These are phyloP conservation scores for Stagonosporopsis cucurbitacearum DNA, from an alignment of 2,329 filamentous ascomycete species.

Conservation along the genomic window DNA sequence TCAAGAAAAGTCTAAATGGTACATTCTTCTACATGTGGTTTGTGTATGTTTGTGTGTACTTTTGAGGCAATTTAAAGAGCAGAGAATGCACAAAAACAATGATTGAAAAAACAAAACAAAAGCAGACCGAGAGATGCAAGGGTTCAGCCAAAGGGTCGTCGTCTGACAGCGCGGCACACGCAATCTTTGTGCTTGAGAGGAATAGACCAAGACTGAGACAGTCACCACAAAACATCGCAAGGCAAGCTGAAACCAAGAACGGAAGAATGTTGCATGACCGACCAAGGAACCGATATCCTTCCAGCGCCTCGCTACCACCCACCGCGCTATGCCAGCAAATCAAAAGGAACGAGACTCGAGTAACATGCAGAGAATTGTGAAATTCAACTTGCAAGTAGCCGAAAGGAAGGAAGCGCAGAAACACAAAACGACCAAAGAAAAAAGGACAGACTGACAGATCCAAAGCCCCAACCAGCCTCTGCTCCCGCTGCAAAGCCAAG, in stretches of 20 bases:
- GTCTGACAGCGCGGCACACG: neutral
- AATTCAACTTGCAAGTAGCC: constrained; percentile 10
- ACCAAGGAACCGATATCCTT: constrained; percentile 20
- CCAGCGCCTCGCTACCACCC: constrained; percentile 22
- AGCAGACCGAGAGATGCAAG: constrained; percentile 8
- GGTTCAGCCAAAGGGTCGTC: neutral
- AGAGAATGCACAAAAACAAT: constrained; percentile 4
- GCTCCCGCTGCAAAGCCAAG: constrained; percentile 7
- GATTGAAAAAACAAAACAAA: neutral
- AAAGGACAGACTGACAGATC: constrained; percentile 15
- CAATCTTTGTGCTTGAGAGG: neutral
- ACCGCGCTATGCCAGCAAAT: constrained; percentile 22
- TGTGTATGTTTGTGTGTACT: constrained; percentile 4
- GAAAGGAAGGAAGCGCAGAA: constrained; percentile 6
- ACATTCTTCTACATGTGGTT: constrained; percentile 17
- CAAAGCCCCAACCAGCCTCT: constrained; percentile 15
- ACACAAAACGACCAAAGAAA: constrained; percentile 7
- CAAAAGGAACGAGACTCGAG: constrained; percentile 14
- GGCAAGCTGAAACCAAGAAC: constrained; percentile 11
- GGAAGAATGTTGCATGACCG: constrained; percentile 18
- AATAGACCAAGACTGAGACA: constrained; percentile 1
- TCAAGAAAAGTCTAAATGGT: constrained; percentile 2
- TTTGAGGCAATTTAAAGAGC: constrained; percentile 12
- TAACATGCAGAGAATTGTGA: constrained; percentile 10
- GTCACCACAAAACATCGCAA: constrained; percentile 14